A percentile compares a stretch with the other conserved stretches of the same genome.
Evolutionary conservation across 345 rosid species (phyloP).

Genomic region (Salix purpurea): DNA sequence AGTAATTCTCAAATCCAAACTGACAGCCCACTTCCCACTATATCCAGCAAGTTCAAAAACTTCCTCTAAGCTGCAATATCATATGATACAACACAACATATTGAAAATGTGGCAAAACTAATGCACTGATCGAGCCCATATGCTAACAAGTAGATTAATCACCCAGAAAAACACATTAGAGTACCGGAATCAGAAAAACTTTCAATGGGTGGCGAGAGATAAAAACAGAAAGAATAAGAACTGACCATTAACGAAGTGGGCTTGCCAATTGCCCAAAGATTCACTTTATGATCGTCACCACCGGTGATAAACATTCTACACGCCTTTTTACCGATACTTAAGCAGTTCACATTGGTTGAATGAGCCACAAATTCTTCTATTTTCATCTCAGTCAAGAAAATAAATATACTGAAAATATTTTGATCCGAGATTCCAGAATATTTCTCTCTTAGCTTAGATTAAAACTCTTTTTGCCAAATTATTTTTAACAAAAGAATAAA

Average conservation of each 20-base stretch:
- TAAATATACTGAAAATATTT: neutral
- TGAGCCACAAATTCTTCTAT: conserved; percentile 97
- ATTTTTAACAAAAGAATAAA: too few species aligned
- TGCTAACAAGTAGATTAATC: neutral
- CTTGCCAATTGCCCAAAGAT: conserved; percentile 92
- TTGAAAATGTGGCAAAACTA: too few species aligned
- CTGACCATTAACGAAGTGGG: conserved; percentile 79
- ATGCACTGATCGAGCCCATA: too few species aligned
- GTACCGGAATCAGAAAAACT: neutral
- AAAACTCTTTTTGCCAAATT: neutral
- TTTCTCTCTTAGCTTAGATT: neutral
- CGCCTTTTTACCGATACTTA: conserved; percentile 72
- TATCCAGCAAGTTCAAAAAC: too few species aligned
- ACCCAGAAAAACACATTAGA: neutral
- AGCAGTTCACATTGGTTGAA: conserved; percentile 73
- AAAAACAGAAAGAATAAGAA: conserved; percentile 6
- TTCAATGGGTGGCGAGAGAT: neutral
- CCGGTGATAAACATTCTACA: conserved; percentile 75
- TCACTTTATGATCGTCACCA: conserved; percentile 85
- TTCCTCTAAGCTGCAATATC: too few species aligned
- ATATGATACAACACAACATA: too few species aligned
- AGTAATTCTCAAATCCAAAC: too few species aligned
- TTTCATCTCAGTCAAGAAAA: conserved; percentile 46
- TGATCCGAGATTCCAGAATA: neutral
- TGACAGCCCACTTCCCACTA: too few species aligned